Base-by-base conservation (phyloP, 768 basidiomycete genomes). In the Termitomyces sp. region DNA sequence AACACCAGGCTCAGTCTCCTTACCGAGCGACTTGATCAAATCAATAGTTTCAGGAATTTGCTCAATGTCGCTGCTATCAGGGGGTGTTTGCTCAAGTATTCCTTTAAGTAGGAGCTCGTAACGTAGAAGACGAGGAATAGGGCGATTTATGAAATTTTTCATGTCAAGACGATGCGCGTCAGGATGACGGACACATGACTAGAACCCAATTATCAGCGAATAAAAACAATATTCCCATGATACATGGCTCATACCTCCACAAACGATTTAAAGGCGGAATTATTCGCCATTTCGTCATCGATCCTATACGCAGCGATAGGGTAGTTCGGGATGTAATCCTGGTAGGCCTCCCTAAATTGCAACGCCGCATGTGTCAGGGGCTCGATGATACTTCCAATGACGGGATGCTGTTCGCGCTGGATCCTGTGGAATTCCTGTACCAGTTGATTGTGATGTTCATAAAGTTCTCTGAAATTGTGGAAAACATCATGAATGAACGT, bases 241-340 rank as follows among this genome's bases (percentile, higher is more conserved):
- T 4, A 26, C 46, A 14, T 18, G 48, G 20, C 16, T 73, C 82
- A 52, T 64, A 92, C 92, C 58, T 94, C 91, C 18, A 93, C 83
- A 65, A 97, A 94, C 1, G 76, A 69, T 66, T 87, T 86, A 76
- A 99, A 98, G 2, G 85, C 74, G 1, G 80, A 74, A 62, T 96
- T 98, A 53, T 81, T 88, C 10, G 79, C 85, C 79, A 89, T 86
- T 73, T 97, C 95, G 31, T 94, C 87, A 58, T 92, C 90, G 55
- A 98, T 88, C 44, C 88, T 76, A 65, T 90, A 90, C 1, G 89
- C 87, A 0, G 94, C 95, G 48, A 92, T 90, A 1, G 96, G 95
- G 71, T 94, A 92, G 73, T 94, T 87, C n/a, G 90, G 83, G 59
- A 93, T 84, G 64, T 97, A 98, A 60, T 93, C 90, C 79, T 94